Evolutionary conservation across 2,329 filamentous ascomycete species (phyloP), one percentile per base, ranked within the genome.

Genomic region (Stachybotrys chlorohalonatus): DNA sequence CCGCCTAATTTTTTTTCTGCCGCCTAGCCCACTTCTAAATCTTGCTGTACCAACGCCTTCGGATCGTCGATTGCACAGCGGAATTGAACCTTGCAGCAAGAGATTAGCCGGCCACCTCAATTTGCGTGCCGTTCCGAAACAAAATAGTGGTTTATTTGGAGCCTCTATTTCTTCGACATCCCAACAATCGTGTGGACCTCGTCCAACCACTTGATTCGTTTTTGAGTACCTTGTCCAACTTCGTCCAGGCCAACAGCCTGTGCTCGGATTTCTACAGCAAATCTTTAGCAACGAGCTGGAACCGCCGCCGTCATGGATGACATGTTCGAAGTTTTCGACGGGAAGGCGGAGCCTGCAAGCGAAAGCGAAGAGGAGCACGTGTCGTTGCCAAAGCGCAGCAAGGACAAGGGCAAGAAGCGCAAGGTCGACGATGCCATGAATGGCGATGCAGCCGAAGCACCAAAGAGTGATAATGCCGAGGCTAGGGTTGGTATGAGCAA

Each of bases 341-440:
- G 88, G 64, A 77, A 80, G 66, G 67, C 63, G 51, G 71, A 68
- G 15, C 62, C 66, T 54, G 64, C 67, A 31, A 74, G 70, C 56
- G 64, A 66, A 7, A 74, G 72, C 67, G 76, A 79, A 60, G 68
- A 72, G 58, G 72, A 78, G 69, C 68, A 60, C 58, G 62, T 60
- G 9, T 61, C 75, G 17, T 81, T 78, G 58, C 78, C 75, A 61
- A 73, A 67, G 63, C 80, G 82, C 55, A 84, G 69, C 52, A 63
- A 62, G 42, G 82, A 85, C 60, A 83, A 81, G 70, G 88, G 77
- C 74, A 94, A 91, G 75, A 96, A 96, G 80, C 83, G 91, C 71
- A 89, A 90, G 70, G 86, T 87, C 46, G 92, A 91, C 68, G 90
- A 90, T 58, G 82, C 83, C 56, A 83, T 90, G 60, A 93, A 92